Evolutionary conservation across 176 grass and related monocot genomes (phyloP).

Genomic region (Coix lacrymajobi): DNA sequence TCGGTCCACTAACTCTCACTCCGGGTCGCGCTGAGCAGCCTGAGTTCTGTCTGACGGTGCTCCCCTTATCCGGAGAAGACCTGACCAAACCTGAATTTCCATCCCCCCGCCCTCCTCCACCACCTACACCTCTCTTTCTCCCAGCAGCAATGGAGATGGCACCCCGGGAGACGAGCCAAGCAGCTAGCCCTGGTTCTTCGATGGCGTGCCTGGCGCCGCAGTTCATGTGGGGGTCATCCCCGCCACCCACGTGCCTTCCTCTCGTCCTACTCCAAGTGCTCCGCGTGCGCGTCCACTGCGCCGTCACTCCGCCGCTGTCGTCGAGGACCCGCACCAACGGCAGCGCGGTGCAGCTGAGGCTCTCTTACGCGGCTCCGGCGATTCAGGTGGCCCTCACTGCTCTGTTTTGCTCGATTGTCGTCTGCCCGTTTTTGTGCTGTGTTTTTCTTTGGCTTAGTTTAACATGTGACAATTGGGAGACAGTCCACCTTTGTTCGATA

Average conservation of each 20-base stretch:
- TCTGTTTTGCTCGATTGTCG: not conserved
- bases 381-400: constrained; percentile 24
- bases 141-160: constrained; percentile 25
- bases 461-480: not conserved
- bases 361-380: constrained; percentile 15
- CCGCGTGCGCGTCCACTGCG: constrained; percentile 32
- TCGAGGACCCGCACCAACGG: not conserved
- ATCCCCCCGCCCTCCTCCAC: not conserved
- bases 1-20: not conserved
- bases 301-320: constrained; percentile 7
- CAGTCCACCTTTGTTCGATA: not conserved
- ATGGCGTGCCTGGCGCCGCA: constrained; percentile 49
- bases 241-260: not conserved
- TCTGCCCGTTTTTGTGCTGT: not conserved
- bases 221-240: constrained; percentile 35
- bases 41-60: not conserved
- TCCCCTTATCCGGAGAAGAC: constrained; percentile 28
- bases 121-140: not conserved
- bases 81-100: not conserved
- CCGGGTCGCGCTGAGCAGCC: not conserved
- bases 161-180: not conserved
- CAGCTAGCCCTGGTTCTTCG: not conserved
- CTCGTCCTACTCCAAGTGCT: constrained; percentile 21
- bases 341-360: not conserved
- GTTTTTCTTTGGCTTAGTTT: not conserved